Base-by-base conservation (phyloP, 2,329 filamentous ascomycete species). In the Microdochium bolleyi region DNA sequence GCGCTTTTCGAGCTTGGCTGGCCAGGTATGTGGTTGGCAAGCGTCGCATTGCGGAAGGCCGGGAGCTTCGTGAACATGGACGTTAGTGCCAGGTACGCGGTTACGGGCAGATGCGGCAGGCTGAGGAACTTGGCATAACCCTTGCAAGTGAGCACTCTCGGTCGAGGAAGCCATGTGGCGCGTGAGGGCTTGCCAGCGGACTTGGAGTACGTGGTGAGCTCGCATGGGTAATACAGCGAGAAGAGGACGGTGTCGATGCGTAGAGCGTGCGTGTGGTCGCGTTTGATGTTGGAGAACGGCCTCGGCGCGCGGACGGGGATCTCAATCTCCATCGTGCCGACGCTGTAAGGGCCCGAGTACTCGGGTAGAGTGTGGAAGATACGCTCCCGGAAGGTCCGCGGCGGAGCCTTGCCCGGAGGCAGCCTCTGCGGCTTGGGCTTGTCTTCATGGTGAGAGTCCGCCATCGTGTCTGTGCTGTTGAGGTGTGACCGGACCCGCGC, bases 291-390 rank as follows among this genome's bases (percentile, higher is more conserved):
- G 14, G 69, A 76, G 52, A 75, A 67, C 11, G 64, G 63, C 22
- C 69, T 65, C 13, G 72, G 70, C 1, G 67, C 54, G 13, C 69
- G 63, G 16, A 75, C 76, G 4, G 84, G 82, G 25, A 87, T 75
- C 64, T 88, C 84, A 53, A 85, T 72, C 58, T 88, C 84, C 63
- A 87, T 75, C 13, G 82, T 86, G 24, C 85, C 85, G 41, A 89
- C 85, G 56, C 77, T 77, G 64, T 87, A 86, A 0, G 82, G 82
- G 0, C 85, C 85, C 1, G 78, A 76, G 61, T 86, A 85, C 14
- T 73, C 62, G 3, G 85, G 84, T 50, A 88, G 79, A 3, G 66
- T 60, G 60, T 74, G 70, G 37, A 73, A 63, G 49, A 73, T 59
- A n/a, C 60, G 60, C 52, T 75, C 73, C 48, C 67, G 64, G 44